Conservation (phyloP, 2,329 filamentous ascomycete species). For the Cladosporium cucumerinum region DNA sequence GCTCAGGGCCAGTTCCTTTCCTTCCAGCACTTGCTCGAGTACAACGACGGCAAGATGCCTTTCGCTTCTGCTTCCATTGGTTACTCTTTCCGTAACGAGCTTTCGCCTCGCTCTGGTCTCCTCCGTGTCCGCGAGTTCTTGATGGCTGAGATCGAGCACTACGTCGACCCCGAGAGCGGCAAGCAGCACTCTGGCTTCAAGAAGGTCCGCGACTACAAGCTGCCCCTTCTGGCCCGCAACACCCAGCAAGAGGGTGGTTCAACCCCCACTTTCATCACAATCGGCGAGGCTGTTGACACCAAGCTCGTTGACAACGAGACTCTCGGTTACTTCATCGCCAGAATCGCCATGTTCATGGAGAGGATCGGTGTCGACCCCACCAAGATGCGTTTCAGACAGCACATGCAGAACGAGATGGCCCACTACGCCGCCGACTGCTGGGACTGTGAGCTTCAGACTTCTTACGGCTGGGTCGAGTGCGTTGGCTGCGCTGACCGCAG, state of each 20-base stretch:
- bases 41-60: conserved; percentile 92
- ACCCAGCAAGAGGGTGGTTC: conserved; percentile 87
- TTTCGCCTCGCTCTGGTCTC: conserved; percentile 87
- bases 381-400: conserved; percentile 94
- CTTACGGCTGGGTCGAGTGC: conserved; percentile 96
- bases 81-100: conserved; percentile 97
- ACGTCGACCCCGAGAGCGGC: conserved; percentile 87
- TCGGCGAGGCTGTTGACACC: conserved; percentile 80
- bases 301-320: conserved; percentile 95
- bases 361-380: conserved; percentile 81
- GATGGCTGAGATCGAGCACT: conserved; percentile 99
- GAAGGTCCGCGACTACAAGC: conserved; percentile 78
- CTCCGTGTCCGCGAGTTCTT: conserved; percentile 93
- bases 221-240: conserved; percentile 78
- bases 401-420: conserved; percentile 88
- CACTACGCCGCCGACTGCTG: conserved; percentile 97
- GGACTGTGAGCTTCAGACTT: conserved; percentile 91
- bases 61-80: conserved; percentile 97
- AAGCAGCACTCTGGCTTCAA: conserved; percentile 91
- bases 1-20: conserved; percentile 98
- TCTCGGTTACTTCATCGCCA: conserved; percentile 91
- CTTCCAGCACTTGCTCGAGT: conserved; percentile 93
- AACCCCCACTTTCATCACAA: conserved; percentile 65
- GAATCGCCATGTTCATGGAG: conserved; percentile 85
- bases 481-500: conserved; percentile 95